Evolutionary conservation across 331 rosid genomes (phyloP).

Genomic region (Prunus yedoensis): DNA sequence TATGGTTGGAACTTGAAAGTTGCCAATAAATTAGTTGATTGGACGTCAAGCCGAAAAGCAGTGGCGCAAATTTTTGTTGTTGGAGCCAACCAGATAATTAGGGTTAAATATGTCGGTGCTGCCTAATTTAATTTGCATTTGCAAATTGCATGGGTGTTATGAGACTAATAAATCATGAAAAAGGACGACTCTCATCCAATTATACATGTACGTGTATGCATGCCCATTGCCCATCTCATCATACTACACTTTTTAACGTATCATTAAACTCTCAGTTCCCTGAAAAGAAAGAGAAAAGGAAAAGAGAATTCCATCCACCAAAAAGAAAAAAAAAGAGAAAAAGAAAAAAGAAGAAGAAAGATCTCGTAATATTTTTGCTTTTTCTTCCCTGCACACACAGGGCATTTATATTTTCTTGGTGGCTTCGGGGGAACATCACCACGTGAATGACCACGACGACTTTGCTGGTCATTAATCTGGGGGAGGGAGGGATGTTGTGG

Average conservation of each 20-base stretch:
- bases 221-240: background rate
- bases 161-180: background rate
- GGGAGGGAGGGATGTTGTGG: too few relatives aligned
- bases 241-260: background rate
- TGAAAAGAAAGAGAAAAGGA: background rate
- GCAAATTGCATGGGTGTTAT: background rate
- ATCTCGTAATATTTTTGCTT: background rate
- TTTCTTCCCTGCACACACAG: too few relatives aligned
- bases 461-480: too few relatives aligned
- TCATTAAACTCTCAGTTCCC: background rate
- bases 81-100: too few relatives aligned
- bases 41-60: too few relatives aligned
- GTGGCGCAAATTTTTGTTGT: too few relatives aligned
- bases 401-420: too few relatives aligned
- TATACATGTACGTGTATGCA: background rate
- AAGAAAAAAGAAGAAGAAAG: background rate
- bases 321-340: background rate
- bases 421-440: too few relatives aligned
- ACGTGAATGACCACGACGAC: too few relatives aligned
- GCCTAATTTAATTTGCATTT: too few relatives aligned
- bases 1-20: background rate
- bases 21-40: background rate
- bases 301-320: background rate
- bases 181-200: background rate
- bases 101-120: background rate